Conservation (phyloP, 2,329 filamentous ascomycete genomes). For the Zopfia rhizophila region DNA sequence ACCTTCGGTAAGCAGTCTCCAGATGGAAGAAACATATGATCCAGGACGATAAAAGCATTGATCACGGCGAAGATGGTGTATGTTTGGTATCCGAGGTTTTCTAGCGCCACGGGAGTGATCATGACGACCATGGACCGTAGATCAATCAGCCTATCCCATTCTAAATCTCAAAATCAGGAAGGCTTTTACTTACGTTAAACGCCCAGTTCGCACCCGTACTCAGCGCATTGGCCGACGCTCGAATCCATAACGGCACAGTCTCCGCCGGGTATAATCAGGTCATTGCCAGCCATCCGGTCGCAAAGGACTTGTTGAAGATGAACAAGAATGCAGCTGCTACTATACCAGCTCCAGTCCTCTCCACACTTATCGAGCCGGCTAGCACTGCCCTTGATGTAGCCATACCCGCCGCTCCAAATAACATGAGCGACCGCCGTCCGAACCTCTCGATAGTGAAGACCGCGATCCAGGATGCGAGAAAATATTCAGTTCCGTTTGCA, state of each 20-base stretch:
- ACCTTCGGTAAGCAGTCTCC: conserved; percentile 60
- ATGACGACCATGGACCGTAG: conserved; percentile 71
- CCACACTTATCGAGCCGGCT: conserved; percentile 64
- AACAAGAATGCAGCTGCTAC: conserved; percentile 77
- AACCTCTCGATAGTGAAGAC: conserved; percentile 77
- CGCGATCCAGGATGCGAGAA: conserved; percentile 73
- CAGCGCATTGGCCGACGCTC: conserved; percentile 75
- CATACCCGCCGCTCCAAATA: conserved; percentile 67
- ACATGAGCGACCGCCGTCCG: conserved; percentile 75
- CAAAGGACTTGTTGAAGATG: conserved; percentile 72
- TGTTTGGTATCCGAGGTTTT: conserved; percentile 61
- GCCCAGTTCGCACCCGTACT: conserved; percentile 19
- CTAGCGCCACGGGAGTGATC: conserved; percentile 69
- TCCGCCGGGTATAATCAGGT: conserved; percentile 73
- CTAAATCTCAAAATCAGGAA: conserved; percentile 38
- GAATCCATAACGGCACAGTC: conserved; percentile 76
- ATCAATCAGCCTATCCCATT: not conserved
- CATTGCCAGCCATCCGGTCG: conserved; percentile 70
- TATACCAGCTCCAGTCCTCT: too few species aligned
- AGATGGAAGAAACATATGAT: conserved; percentile 67
- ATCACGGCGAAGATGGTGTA: conserved; percentile 64
- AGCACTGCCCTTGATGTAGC: conserved; percentile 57
- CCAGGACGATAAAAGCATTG: conserved; percentile 61
- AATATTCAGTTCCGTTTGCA: conserved; percentile 64
- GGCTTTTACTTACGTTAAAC: conserved; percentile 53